phyloP scores from a whole-genome alignment of 179 eudicot species.

The Silene coronaria region DNA sequence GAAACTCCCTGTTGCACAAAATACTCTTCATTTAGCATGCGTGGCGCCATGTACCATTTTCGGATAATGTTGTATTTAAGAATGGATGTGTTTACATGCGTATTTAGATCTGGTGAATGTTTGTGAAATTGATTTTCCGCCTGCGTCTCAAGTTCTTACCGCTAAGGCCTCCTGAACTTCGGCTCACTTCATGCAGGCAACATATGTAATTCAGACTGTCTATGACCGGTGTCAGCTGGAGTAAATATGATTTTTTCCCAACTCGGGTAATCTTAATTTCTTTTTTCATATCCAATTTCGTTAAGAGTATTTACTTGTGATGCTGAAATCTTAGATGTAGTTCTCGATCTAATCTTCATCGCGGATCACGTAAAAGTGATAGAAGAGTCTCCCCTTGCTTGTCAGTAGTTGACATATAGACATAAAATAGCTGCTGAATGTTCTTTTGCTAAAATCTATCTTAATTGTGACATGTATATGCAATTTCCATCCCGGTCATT shows the following conservation, averaged over 20 bases:
- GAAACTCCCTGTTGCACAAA: neutral
- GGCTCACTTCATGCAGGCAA: constrained; percentile 9
- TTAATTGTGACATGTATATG: no score
- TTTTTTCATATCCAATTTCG: neutral
- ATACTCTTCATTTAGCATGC: neutral
- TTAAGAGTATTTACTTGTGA: no score
- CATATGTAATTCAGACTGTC: neutral
- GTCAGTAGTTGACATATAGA: no score
- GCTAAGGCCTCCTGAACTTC: neutral
- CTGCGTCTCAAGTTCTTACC: neutral
- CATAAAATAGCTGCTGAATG: no score
- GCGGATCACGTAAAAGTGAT: no score
- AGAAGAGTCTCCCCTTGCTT: no score
- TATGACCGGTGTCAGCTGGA: neutral
- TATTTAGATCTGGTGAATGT: neutral
- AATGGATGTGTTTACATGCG: neutral
- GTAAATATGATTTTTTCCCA: neutral
- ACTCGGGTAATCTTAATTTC: neutral
- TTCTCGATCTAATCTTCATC: no score
- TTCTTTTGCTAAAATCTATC: no score
- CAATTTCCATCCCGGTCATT: no score
- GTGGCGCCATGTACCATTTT: neutral
- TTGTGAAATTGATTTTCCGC: neutral
- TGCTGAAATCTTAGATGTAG: no score
- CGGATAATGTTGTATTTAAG: neutral